These are phyloP conservation scores for Oidiodendron maius DNA, from an alignment of 495 filamentous ascomycete genomes.

Conservation along the genomic window DNA sequence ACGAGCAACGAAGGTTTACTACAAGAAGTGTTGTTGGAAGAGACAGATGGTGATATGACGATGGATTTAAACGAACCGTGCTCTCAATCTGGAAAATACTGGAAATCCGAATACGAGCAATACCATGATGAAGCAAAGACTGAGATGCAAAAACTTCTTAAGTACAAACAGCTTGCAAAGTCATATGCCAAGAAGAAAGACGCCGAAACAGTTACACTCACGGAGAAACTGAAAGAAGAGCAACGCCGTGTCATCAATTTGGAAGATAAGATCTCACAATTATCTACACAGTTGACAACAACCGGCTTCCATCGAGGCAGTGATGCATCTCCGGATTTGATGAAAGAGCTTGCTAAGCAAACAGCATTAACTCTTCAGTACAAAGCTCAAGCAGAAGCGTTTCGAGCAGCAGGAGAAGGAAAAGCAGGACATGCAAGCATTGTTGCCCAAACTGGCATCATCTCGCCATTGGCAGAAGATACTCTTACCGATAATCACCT, in stretches of 20 bases:
- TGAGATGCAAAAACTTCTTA: slow-evolving; percentile 72
- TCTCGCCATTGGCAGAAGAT: not conserved
- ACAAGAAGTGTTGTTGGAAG: slow-evolving; percentile 6
- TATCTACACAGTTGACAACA: slow-evolving; percentile 47
- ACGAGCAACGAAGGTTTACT: slow-evolving; percentile 8
- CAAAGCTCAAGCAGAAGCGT: slow-evolving; percentile 57
- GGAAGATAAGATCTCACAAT: slow-evolving; percentile 52
- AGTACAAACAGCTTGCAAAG: slow-evolving; percentile 78
- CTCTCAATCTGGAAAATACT: slow-evolving; percentile 84
- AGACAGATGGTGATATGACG: slow-evolving; percentile 54
- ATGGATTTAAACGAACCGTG: slow-evolving; percentile 74
- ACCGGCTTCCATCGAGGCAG: slow-evolving; percentile 32
- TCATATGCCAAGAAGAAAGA: slow-evolving; percentile 90
- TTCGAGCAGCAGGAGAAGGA: slow-evolving; percentile 49
- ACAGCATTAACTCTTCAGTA: slow-evolving; percentile 63
- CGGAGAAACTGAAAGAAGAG: slow-evolving; percentile 52
- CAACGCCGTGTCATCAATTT: slow-evolving; percentile 29
- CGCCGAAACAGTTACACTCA: slow-evolving; percentile 64
- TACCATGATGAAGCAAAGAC: slow-evolving; percentile 74
- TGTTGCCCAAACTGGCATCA: not conserved
- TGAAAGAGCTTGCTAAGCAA: slow-evolving; percentile 58
- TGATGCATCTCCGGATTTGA: slow-evolving; percentile 32
- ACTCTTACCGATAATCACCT: slow-evolving; percentile 36
- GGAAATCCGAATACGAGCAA: slow-evolving; percentile 84
- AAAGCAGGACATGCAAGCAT: slow-evolving; percentile 18